These are phyloP conservation scores for Bimuria novae-zelandiae DNA, from an alignment of 2,329 filamentous ascomycete genomes.

Conservation along the genomic window DNA sequence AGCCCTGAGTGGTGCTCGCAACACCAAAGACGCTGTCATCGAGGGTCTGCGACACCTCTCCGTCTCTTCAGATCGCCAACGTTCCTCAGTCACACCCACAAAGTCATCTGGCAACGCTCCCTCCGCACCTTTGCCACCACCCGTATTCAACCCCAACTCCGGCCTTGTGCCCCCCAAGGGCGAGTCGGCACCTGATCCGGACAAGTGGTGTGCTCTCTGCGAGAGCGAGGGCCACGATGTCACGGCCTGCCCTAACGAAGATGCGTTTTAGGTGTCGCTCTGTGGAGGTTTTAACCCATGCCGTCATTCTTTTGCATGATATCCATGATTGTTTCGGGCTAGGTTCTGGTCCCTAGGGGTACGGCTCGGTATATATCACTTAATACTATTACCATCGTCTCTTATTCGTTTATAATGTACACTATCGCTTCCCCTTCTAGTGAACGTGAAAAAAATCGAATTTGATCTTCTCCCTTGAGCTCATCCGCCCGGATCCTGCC, in stretches of 20 bases:
- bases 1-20: slow-evolving; percentile 24
- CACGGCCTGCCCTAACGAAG: slow-evolving; percentile 91
- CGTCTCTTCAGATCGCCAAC: slow-evolving; percentile 35
- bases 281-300: slow-evolving; percentile 7
- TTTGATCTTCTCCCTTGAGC: no score
- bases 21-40: slow-evolving; percentile 38
- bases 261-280: slow-evolving; percentile 57
- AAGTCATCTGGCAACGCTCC: slow-evolving; percentile 44
- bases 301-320: slow-evolving; percentile 21
- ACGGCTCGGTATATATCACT: slow-evolving; percentile 2
- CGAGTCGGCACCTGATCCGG: slow-evolving; percentile 60
- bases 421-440: no score
- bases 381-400: slow-evolving; percentile 8
- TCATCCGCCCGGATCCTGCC: no score
- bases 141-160: slow-evolving; percentile 27
- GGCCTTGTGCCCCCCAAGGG: slow-evolving; percentile 42
- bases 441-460: no score
- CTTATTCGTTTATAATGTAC: not conserved
- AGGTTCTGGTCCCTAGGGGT: slow-evolving; percentile 3
- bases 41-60: slow-evolving; percentile 40
- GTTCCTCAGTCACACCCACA: slow-evolving; percentile 36
- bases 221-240: slow-evolving; percentile 96
- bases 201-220: slow-evolving; percentile 96
- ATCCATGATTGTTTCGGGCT: slow-evolving; percentile 18
- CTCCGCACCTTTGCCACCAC: slow-evolving; percentile 41